Evolutionary conservation across 495 filamentous ascomycete species (phyloP).

Genomic region (Mytilinidion resinicola): DNA sequence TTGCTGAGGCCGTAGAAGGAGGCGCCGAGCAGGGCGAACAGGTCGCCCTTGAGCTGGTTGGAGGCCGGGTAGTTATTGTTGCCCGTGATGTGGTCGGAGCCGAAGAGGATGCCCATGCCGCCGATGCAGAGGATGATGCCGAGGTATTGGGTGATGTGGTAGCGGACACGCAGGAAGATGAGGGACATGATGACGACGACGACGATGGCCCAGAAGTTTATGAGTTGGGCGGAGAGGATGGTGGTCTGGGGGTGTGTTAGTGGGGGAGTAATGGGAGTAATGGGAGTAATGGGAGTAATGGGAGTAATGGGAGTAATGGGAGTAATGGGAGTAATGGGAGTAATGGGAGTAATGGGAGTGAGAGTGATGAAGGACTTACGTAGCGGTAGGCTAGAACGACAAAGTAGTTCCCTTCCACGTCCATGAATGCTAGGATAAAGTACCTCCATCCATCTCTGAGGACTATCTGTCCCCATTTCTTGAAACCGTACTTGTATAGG

Average conservation of each 20-base stretch:
- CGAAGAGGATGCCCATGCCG: constrained; percentile 84
- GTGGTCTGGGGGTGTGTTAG: constrained; percentile 46
- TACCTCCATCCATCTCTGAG: constrained; percentile 83
- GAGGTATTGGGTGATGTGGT: constrained; percentile 71
- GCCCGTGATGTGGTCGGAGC: constrained; percentile 76
- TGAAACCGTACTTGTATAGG: constrained; percentile 72
- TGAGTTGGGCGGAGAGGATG: constrained; percentile 83
- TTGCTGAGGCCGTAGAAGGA: constrained; percentile 90
- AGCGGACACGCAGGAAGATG: constrained; percentile 74
- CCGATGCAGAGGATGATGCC: constrained; percentile 89
- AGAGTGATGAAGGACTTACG: constrained; percentile 12
- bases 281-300: no score
- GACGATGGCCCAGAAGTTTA: constrained; percentile 98
- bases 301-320: no score
- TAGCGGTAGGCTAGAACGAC: constrained; percentile 90
- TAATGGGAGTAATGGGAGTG: no score
- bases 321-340: no score
- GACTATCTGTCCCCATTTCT: constrained; percentile 58
- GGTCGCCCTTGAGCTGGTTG: constrained; percentile 83
- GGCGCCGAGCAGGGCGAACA: constrained; percentile 83
- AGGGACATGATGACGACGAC: constrained; percentile 84
- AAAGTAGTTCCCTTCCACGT: constrained; percentile 97
- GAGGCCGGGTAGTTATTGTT: constrained; percentile 54
- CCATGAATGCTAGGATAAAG: constrained; percentile 82
- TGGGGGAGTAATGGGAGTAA: background rate